Base-by-base conservation (phyloP, 495 filamentous ascomycete genomes). In the Jackrogersella multiformis region DNA sequence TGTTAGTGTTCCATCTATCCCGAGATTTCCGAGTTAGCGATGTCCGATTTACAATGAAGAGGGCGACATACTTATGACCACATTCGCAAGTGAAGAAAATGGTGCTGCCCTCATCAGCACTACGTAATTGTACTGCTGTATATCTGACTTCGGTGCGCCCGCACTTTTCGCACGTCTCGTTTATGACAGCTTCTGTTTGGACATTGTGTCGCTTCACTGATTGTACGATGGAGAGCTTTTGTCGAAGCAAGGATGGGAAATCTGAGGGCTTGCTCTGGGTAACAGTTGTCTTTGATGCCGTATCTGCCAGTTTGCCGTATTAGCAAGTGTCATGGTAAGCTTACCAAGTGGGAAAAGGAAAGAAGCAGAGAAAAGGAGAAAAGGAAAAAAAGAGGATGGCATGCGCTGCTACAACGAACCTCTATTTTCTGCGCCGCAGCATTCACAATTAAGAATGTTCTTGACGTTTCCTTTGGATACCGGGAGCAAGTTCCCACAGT, bases 91-190 rank as follows among this genome's bases (percentile, higher is more conserved):
- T 88, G 76, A 91, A 96, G 69, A 97, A 93, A 35, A 95, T 89
- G 1, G 93, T 97, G 68, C 88, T 91, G 52, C 96, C 96, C 85
- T 98, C 96, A 77, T 98, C 95, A 4, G 95, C 96, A 81, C 92
- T 89, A 59, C 94, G 86, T 74, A 97, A 79, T 75, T 99, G 96
- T 48, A 92, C 85, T 2, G 92, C 89, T 26, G 89, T 91, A 74
- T 86, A 98, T 73, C 88, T 90, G 77, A 98, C 92, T 72, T 97
- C 90, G 44, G 86, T 87, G 52, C 87, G 84, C 5, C 90, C 93
- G 75, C 94, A 98, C 66, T 90, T 87, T 8, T 88, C 85, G 70
- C 95, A 98, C 18, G 87, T 87, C 58, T 81, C 82, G 68, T 89
- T 81, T 8, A 86, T 76, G 63, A 88, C 89, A 28, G 89, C 82